A percentile compares a stretch with the other conserved stretches of the same genome.
Conservation (phyloP, 805 yeast genomes). For the Wickerhamiella spandovensis region DNA sequence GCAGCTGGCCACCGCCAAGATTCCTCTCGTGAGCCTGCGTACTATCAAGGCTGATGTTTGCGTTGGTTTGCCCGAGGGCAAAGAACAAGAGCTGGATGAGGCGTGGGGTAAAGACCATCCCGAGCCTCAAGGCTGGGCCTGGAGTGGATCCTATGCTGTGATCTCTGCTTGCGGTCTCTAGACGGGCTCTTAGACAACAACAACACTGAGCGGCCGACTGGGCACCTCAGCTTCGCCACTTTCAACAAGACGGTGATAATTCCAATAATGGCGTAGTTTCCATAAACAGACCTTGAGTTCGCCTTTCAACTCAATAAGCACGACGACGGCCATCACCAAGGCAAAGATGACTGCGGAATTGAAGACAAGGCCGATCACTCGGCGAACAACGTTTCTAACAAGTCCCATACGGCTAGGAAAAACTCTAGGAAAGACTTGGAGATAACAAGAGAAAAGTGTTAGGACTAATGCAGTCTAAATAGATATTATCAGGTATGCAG, state of each 20-base stretch:
- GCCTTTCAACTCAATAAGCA: neutral
- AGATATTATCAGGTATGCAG: neutral
- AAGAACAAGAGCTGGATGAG: slow-evolving; percentile 51
- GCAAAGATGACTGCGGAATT: neutral
- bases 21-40: slow-evolving; percentile 64
- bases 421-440: neutral
- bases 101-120: slow-evolving; percentile 43
- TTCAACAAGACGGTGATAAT: neutral
- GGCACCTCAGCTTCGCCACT: neutral
- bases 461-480: neutral
- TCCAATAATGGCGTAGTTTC: neutral
- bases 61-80: slow-evolving; percentile 64
- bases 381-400: neutral
- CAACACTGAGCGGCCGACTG: neutral
- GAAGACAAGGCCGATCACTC: neutral
- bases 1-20: slow-evolving; percentile 45
- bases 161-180: slow-evolving; percentile 30
- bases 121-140: slow-evolving; percentile 66
- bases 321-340: neutral
- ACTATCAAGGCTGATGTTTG: slow-evolving; percentile 95
- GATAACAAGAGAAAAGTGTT: neutral
- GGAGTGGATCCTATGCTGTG: slow-evolving; percentile 91
- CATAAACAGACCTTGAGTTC: neutral
- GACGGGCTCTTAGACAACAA: neutral
- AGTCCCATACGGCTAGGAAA: neutral